A percentile compares a stretch with the other conserved stretches of the same genome.
These are phyloP conservation scores for Canariomyces notabilis DNA, from an alignment of 2,329 filamentous ascomycete species.

Conservation along the genomic window DNA sequence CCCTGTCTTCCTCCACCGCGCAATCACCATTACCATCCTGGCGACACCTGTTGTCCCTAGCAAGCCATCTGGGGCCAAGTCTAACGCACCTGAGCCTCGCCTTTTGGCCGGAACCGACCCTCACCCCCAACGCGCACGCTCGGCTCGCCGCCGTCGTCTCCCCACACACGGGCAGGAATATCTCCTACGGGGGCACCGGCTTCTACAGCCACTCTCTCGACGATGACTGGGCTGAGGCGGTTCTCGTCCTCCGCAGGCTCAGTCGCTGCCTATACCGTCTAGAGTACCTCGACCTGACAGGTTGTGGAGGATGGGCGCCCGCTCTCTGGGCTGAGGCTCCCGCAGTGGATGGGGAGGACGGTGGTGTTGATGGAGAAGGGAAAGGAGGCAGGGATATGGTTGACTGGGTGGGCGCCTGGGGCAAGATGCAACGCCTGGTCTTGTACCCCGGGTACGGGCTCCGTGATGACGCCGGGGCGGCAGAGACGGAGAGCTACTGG, in stretches of 20 bases:
- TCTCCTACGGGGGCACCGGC: constrained; percentile 52
- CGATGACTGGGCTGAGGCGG: constrained; percentile 55
- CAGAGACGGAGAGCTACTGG: constrained; percentile 20
- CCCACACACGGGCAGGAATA: constrained; percentile 34
- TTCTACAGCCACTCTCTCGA: constrained; percentile 55
- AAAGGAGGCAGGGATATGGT: constrained; percentile 34
- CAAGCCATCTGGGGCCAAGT: constrained; percentile 44
- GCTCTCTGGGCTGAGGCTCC: constrained; percentile 41
- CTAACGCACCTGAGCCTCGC: constrained; percentile 58
- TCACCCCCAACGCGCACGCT: constrained; percentile 54
- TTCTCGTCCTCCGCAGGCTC: constrained; percentile 50
- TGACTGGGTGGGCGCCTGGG: constrained; percentile 52
- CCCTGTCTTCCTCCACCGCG: too few relatives aligned
- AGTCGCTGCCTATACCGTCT: constrained; percentile 52
- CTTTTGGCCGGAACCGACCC: constrained; percentile 56
- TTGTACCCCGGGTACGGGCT: constrained; percentile 42
- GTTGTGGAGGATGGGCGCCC: constrained; percentile 51
- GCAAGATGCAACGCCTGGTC: constrained; percentile 44
- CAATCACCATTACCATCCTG: constrained; percentile 37
- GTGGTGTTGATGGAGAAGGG: not conserved
- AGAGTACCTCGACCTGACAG: constrained; percentile 57
- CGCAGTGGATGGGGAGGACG: constrained; percentile 21
- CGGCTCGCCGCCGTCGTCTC: constrained; percentile 43
- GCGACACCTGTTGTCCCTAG: constrained; percentile 53
- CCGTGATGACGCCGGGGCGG: constrained; percentile 16